Percentiles rank a stretch among this genome's conserved stretches.
Evolutionary conservation across 2,329 filamentous ascomycete species (phyloP).

Genomic region (Cephalotrichum gorgonifer): DNA sequence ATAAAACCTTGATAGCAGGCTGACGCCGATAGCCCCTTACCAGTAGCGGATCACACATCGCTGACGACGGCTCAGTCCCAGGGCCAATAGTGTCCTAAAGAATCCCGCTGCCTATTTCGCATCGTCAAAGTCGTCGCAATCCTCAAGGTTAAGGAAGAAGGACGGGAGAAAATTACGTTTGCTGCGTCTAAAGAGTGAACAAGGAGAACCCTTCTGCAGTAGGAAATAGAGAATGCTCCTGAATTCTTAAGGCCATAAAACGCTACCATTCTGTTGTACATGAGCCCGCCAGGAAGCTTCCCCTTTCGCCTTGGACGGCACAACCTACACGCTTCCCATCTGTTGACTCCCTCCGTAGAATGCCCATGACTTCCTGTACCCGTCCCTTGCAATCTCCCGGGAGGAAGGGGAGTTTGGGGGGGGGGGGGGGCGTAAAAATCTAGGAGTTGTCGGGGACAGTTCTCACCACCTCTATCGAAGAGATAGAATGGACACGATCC

Average conservation of each 20-base stretch:
- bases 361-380: too few relatives aligned
- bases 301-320: neutral
- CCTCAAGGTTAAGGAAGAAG: too few relatives aligned
- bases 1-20: neutral
- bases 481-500: too few relatives aligned
- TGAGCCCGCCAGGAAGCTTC: neutral
- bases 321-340: too few relatives aligned
- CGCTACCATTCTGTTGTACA: neutral
- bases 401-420: too few relatives aligned
- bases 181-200: too few relatives aligned
- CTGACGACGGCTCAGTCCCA: neutral
- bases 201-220: neutral
- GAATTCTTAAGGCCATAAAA: neutral
- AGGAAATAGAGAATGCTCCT: neutral
- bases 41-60: neutral
- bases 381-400: too few relatives aligned
- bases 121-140: neutral
- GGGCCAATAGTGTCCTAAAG: neutral
- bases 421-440: too few relatives aligned
- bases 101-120: neutral
- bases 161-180: too few relatives aligned
- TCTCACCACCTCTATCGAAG: too few relatives aligned
- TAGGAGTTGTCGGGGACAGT: too few relatives aligned
- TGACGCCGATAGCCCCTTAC: neutral
- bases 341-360: too few relatives aligned